Evolutionary conservation across 169 alveolate species (phyloP), one percentile per base, ranked within the genome.

Genomic region (Prorocentrum cordatum): DNA sequence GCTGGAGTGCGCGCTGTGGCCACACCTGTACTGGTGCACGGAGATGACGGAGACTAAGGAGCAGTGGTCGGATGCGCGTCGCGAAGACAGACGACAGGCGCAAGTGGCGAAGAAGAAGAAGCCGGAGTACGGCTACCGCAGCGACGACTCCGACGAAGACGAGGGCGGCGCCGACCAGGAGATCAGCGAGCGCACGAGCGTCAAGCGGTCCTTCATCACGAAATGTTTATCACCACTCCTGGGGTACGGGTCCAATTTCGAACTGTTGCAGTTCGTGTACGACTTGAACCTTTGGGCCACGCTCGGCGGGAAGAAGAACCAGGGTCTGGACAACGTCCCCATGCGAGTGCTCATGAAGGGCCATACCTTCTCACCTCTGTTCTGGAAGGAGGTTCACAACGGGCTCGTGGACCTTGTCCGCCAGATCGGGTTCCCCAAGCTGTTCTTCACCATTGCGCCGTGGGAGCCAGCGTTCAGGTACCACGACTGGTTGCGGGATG

Each of bases 271-370:
- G 54, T 73, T 73, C 54, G 70, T 47, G 24, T 50, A 47, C 18
- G 84, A 73, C 35, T 26, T 73, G 68, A 16, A n/a, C 26, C 2
- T 47, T 47, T 73, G 84, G 84, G 42, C 84, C n/a, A 31, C 54
- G 16, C 29, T 73, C 12, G 84, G 84, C 24, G 84, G 84, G 22
- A 50, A 50, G 14, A 73, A 73, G 54, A 50, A 50, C 31, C 70
- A 67, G 10, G 45, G 68, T 36, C 27, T 24, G 0, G 71, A 42
- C 16, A 42, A 16, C 71, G 1, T 50, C 59, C 71, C 70, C 14
- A 9, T 73, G 27, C 36, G 85, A 2, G 3, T 33, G 59, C 71
- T 50, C 39, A 47, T 73, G 22, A 22, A 32, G 18, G 70, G 85
- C 0, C 71, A 47, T 3, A 47, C 71, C 7, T 73, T 47, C 27